Base-by-base conservation (phyloP, 192 early-diverging fungal species). In the Funneliformis geosporum region DNA sequence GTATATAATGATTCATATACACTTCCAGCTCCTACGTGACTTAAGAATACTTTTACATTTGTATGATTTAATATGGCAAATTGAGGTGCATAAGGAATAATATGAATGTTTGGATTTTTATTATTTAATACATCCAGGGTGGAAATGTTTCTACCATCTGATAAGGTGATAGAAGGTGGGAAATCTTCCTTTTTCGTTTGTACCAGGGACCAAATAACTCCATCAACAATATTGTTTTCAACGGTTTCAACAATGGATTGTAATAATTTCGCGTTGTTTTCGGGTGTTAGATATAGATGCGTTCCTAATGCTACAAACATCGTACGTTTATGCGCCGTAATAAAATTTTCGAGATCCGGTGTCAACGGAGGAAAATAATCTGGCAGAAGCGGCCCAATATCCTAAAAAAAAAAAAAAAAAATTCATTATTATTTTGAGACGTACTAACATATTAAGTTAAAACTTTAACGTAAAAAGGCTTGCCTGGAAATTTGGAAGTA, bases 361-460 rank as follows among this genome's bases (percentile, higher is more conserved):
- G 61, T 27, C 23, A 62, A 62, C 23, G 61, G 25, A n/a, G 43
- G 69, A 40, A 82, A 82, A 6, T 23, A 21, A 59, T 76, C 46
- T 59, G 78, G 75, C 25, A 85, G 61, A n/a, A 85, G 71, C 0
- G 84, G 84, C 2, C 84, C 84, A 65, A 85, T 59, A 21, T 38
- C 23, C 68, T 70, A 33, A 42, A 9, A n/a, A n/a, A n/a, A n/a
- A n/a, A n/a, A n/a, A n/a, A n/a, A n/a, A n/a, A n/a, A n/a, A n/a
- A n/a, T n/a, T n/a, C n/a, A n/a, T 38, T 8, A 43, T 14, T 11
- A 38, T 28, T 21, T 66, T n/a, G 25, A 23, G 25, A 66, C 25
- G 9, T 66, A 11, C 25, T 2, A 33, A 33, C 33, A 33, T 33
- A 33, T 33, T 2, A 33, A 33, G 33, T 33, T 33, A 33, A 0